These are phyloP conservation scores for Claviceps arundinis DNA, from an alignment of 2,329 filamentous ascomycete genomes.

Conservation along the genomic window DNA sequence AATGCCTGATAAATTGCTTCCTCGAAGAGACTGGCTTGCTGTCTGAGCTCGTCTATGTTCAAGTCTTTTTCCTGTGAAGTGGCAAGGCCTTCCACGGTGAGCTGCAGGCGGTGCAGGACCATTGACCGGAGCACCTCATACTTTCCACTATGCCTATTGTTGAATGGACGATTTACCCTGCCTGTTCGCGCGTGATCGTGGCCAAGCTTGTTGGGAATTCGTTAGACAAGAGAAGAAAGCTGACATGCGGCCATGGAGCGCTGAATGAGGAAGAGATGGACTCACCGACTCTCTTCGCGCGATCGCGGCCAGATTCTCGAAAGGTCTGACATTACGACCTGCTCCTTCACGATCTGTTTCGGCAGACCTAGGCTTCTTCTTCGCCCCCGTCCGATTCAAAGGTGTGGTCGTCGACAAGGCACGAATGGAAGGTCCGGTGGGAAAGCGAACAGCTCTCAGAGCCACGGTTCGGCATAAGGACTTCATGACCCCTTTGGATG, in stretches of 20 bases:
- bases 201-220: slow-evolving; percentile 12
- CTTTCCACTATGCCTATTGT: slow-evolving; percentile 13
- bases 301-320: slow-evolving; percentile 4
- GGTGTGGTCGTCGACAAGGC: slow-evolving; percentile 14
- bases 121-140: slow-evolving; percentile 22
- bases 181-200: slow-evolving; percentile 22
- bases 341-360: neutral
- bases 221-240: neutral
- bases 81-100: slow-evolving; percentile 18
- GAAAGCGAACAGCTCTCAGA: slow-evolving; percentile 11
- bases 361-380: neutral
- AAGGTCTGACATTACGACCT: neutral
- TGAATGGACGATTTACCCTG: slow-evolving; percentile 15
- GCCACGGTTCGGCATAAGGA: slow-evolving; percentile 14
- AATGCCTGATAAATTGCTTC: slow-evolving; percentile 31
- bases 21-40: slow-evolving; percentile 32
- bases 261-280: neutral
- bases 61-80: slow-evolving; percentile 14
- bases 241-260: no score
- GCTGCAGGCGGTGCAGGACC: slow-evolving; percentile 23
- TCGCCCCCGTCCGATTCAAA: slow-evolving; percentile 1
- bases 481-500: slow-evolving; percentile 16
- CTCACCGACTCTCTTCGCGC: slow-evolving; percentile 16
- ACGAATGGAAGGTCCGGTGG: slow-evolving; percentile 8
- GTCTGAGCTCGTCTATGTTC: slow-evolving; percentile 27